Evolutionary conservation across 1,284 basidiomycete genomes (phyloP).

Genomic region (Puccinia horiana): DNA sequence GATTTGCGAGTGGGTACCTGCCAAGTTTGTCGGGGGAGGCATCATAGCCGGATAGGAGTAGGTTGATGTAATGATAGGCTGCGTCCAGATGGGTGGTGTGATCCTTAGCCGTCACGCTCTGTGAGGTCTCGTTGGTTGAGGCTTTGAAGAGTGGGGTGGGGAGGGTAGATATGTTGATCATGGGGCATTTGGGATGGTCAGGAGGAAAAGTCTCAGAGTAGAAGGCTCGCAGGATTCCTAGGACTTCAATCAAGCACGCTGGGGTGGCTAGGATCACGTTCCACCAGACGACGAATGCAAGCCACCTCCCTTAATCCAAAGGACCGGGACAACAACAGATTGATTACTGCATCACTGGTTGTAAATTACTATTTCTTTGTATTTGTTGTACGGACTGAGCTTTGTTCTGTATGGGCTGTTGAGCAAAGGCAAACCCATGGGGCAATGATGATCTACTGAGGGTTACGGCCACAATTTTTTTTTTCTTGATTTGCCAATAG

Average conservation of each 20-base stretch:
- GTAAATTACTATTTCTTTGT: constrained; percentile 27
- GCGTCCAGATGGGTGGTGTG: background rate
- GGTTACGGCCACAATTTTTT: background rate
- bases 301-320: no score
- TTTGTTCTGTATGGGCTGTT: constrained; percentile 9
- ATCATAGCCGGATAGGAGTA: constrained; percentile 18
- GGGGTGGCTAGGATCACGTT: constrained; percentile 20
- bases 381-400: constrained; percentile 38
- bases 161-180: constrained; percentile 1
- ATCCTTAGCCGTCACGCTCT: background rate
- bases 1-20: constrained; percentile 27
- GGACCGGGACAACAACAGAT: no score
- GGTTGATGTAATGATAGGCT: constrained; percentile 29
- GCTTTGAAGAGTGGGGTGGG: constrained; percentile 39
- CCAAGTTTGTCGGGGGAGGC: constrained; percentile 37
- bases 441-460: constrained; percentile 28
- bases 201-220: background rate
- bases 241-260: constrained; percentile 30
- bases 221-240: constrained; percentile 25
- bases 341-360: constrained; percentile 5
- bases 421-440: constrained; percentile 20
- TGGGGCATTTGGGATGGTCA: background rate
- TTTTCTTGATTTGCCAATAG: constrained; percentile 63
- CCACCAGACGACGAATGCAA: no score
- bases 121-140: background rate